Percentiles rank a stretch among this genome's conserved stretches.
Conservation (phyloP, 129 eudicot species). For the Flaveria trinervia region DNA sequence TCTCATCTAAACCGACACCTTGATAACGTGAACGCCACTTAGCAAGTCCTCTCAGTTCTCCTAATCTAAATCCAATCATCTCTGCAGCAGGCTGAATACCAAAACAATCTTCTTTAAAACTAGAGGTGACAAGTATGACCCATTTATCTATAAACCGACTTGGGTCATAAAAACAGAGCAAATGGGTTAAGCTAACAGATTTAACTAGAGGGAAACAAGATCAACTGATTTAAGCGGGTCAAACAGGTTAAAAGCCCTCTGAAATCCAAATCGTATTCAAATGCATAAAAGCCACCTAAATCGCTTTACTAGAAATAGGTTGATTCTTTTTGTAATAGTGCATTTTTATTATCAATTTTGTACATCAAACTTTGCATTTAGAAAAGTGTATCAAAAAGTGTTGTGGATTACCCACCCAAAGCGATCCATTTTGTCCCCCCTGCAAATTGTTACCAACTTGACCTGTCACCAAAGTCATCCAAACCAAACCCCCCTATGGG, state of each 20-base stretch:
- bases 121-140: not conserved
- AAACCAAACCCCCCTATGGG: not conserved
- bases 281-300: not conserved
- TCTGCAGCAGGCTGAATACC: constrained; percentile 92
- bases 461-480: not conserved
- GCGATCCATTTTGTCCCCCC: constrained; percentile 1
- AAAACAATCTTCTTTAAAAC: not conserved
- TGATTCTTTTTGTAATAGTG: no score
- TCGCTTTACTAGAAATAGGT: no score
- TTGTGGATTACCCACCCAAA: not conserved
- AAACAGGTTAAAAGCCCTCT: not conserved
- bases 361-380: not conserved
- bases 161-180: not conserved
- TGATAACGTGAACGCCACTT: constrained; percentile 90
- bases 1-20: constrained; percentile 84
- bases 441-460: not conserved
- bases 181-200: not conserved
- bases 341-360: not conserved
- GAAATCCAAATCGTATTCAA: not conserved
- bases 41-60: constrained; percentile 94
- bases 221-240: not conserved
- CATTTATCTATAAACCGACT: not conserved
- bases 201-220: not conserved
- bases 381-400: not conserved
- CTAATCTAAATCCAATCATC: constrained; percentile 88